These are phyloP conservation scores for Fragaria iinumae DNA, from an alignment of 306 rosid species.

Conservation along the genomic window DNA sequence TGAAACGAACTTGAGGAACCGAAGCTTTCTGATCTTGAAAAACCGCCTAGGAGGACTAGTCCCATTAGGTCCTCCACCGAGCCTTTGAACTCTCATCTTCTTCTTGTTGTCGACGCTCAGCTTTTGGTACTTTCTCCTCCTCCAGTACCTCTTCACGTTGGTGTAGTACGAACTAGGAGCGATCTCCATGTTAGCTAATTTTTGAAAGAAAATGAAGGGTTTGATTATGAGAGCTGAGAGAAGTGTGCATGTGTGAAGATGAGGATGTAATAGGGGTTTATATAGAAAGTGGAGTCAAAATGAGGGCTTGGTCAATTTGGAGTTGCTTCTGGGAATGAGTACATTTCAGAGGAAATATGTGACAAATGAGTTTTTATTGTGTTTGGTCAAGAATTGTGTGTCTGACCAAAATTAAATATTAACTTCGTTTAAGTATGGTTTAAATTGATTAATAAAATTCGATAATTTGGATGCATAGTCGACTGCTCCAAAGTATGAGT, in stretches of 20 bases:
- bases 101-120: conserved; percentile 24
- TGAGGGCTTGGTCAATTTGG: neutral
- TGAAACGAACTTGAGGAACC: conserved; percentile 3
- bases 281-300: neutral
- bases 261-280: conserved; percentile 6
- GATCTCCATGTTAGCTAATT: conserved; percentile 25
- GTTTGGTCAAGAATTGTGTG: neutral
- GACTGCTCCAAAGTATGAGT: neutral
- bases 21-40: conserved; percentile 25
- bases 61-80: conserved; percentile 1
- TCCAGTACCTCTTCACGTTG: conserved; percentile 41
- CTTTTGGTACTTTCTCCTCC: conserved; percentile 41
- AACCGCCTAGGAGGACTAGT: conserved; percentile 3
- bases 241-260: neutral
- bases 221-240: neutral
- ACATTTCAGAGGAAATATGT: neutral
- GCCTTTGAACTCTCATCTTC: conserved; percentile 27
- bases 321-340: neutral
- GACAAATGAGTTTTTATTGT: conserved; percentile 1
- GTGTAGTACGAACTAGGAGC: conserved; percentile 19
- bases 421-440: neutral
- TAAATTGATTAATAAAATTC: neutral
- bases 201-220: neutral
- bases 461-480: neutral
- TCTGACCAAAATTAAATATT: neutral